Evolutionary conservation across 2,329 filamentous ascomycete species (phyloP), one percentile per base, ranked within the genome.

Genomic region (Talaromyces piceae): DNA sequence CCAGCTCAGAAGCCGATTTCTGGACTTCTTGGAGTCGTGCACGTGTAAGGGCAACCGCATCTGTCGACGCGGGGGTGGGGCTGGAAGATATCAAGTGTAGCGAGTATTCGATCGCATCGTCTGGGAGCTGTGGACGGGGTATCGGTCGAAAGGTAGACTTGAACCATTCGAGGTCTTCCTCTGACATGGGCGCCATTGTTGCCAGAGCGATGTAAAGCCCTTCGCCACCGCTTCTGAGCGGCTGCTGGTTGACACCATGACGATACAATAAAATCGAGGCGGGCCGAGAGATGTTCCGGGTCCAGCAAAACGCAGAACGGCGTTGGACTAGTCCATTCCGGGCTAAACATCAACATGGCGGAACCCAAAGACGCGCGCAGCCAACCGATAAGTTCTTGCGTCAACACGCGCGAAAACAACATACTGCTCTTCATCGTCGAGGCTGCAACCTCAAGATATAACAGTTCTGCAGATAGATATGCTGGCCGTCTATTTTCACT

Each of bases 41-140:
- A 9, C 87, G 74, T 47, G 62, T 67, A 55, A 64, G 63, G 56
- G 65, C 63, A n/a, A 80, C 72, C 56, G 80, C 79, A 50, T 78
- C 75, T 16, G 78, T 71, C 45, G 77, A 73, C 50, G 76, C 73
- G 23, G 76, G 70, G 51, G 78, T 74, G 22, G 81, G 69, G 53
- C 74, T 73, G 13, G 76, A 64, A 54, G 87, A 78, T 55, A 91
- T 71, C 47, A 89, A 69, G 63, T 91, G 87, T 23, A 96, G 74
- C 49, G 85, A 81, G 67, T 95, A 96, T 66, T 94, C 88, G 49
- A 95, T 83, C 56, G 83, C 87, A 67, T 95, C 90, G 46, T 96
- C 90, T 0, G 88, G 82, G 1, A 94, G 74, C 53, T 77, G 73
- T 9, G 72, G 71, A 64, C 81, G 85, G 1, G 83, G 82, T 55